Evolutionary conservation across 176 grass and related monocot genomes (phyloP), one percentile per base, ranked within the genome.

Genomic region (Rhynchospora breviuscula): DNA sequence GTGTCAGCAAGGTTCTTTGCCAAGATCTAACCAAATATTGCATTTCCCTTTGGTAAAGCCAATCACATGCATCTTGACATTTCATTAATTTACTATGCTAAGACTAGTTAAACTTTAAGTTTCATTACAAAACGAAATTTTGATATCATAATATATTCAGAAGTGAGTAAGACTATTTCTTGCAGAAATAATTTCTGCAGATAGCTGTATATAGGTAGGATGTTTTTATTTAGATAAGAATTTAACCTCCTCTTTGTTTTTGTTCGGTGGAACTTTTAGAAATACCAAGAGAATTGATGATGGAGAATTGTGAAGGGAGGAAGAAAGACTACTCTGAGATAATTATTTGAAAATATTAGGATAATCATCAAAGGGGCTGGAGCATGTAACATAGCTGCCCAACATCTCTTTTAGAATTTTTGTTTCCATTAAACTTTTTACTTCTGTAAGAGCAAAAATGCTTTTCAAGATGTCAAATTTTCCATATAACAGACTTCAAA

Each of bases 1-100:
- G 84, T 25, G 91, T 92, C 17, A 90, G 89, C 70, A 87, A 87
- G 71, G 85, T 88, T 43, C 93, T 99, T 79, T 95, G 96, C 65
- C 62, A 89, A 80, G 89, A 95, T 89, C 90, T 99, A 62, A 95
- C 90, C 86, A 92, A 87, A 78, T 92, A 95, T 68, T 98, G 96
- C 51, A 85, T 2, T 14, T 63, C 84, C 26, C 65, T 83, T 58
- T 88, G 91, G 96, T 95, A 91, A 65, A 26, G 11, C 47, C 8
- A 26, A 49, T 11, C 18, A 23, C 49, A 61, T 60, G 15, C 74
- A 45, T 23, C n/a, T 66, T 82, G 29, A 35, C 52, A n/a, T 21
- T 67, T 53, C 21, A 68, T 82, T 14, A 60, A 82, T 82, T 31
- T n/a, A n/a, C 19, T 65, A 45, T 63, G 3, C 7, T 48, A 15